A percentile compares a stretch with the other conserved stretches of the same genome.
These are phyloP conservation scores for Fusarium newnesense DNA, from an alignment of 2,329 filamentous ascomycete genomes.

Conservation along the genomic window DNA sequence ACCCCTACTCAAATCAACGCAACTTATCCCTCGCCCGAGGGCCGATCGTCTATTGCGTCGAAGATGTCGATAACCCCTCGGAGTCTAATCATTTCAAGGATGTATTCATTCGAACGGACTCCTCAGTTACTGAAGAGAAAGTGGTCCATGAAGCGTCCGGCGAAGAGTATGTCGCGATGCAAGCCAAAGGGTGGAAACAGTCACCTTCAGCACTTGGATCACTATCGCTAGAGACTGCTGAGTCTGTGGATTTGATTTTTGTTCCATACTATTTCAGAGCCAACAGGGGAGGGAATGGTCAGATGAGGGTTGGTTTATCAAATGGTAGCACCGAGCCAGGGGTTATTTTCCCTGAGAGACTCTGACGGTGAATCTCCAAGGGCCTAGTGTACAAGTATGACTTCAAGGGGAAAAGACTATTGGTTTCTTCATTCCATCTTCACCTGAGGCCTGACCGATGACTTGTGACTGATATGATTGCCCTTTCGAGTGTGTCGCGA, in stretches of 20 bases:
- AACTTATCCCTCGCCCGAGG: slow-evolving; percentile 64
- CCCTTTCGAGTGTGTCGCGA: neutral
- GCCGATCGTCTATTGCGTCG: slow-evolving; percentile 68
- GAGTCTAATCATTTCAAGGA: slow-evolving; percentile 65
- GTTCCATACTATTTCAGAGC: slow-evolving; percentile 21
- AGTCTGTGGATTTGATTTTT: slow-evolving; percentile 4
- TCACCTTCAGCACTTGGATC: neutral
- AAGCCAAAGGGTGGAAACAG: slow-evolving; percentile 12
- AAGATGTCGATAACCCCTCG: slow-evolving; percentile 67
- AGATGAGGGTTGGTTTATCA: slow-evolving; percentile 32
- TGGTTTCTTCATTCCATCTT: neutral
- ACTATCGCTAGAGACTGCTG: neutral
- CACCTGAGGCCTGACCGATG: too few relatives aligned
- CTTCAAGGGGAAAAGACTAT: neutral
- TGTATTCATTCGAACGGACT: slow-evolving; percentile 22
- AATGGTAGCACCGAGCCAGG: slow-evolving; percentile 15
- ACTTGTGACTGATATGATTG: neutral
- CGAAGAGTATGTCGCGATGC: slow-evolving; percentile 16
- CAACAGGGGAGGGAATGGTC: slow-evolving; percentile 22
- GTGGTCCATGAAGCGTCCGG: slow-evolving; percentile 3
- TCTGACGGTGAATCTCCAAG: neutral
- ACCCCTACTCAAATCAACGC: slow-evolving; percentile 65
- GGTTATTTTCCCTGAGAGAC: slow-evolving; percentile 13
- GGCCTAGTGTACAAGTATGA: neutral
- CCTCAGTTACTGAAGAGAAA: slow-evolving; percentile 7